phyloP scores from a whole-genome alignment of 495 filamentous ascomycete species.

The Umbilicaria muhlenbergii region DNA sequence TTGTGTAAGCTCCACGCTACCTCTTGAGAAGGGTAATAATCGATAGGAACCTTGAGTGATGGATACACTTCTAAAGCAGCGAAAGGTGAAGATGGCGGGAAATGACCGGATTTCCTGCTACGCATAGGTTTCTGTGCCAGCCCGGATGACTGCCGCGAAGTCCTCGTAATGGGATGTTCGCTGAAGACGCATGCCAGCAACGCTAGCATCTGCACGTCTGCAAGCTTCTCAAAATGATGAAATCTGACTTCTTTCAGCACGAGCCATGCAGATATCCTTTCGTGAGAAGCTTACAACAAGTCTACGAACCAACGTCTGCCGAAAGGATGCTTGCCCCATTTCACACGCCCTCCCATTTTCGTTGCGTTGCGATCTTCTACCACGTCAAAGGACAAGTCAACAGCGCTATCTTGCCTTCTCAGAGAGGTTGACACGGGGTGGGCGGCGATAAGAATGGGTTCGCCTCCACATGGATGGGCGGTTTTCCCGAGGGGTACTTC shows the following conservation, averaged over 20 bases:
- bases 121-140: not conserved
- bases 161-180: conserved; percentile 34
- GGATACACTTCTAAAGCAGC: conserved; percentile 27
- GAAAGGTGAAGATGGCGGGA: conserved; percentile 24
- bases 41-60: conserved; percentile 43
- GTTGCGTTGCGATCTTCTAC: conserved; percentile 2
- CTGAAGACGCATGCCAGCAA: conserved; percentile 85
- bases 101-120: not conserved
- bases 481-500: conserved; percentile 55
- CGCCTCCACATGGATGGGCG: conserved; percentile 26
- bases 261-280: not conserved
- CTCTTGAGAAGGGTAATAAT: conserved; percentile 51
- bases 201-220: conserved; percentile 84
- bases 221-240: conserved; percentile 60
- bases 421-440: conserved; percentile 6
- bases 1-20: conserved; percentile 35
- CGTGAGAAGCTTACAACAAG: conserved; percentile 14
- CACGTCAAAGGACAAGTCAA: conserved; percentile 21
- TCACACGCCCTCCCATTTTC: conserved; percentile 39
- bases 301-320: conserved; percentile 57
- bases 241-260: conserved; percentile 34
- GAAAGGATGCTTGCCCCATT: conserved; percentile 76
- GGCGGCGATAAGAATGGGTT: conserved; percentile 48
- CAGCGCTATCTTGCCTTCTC: conserved; percentile 18
- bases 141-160: too few species aligned